Evolutionary conservation across 1,139 yeast species (phyloP).

Genomic region (Zygoascus meyerae): DNA sequence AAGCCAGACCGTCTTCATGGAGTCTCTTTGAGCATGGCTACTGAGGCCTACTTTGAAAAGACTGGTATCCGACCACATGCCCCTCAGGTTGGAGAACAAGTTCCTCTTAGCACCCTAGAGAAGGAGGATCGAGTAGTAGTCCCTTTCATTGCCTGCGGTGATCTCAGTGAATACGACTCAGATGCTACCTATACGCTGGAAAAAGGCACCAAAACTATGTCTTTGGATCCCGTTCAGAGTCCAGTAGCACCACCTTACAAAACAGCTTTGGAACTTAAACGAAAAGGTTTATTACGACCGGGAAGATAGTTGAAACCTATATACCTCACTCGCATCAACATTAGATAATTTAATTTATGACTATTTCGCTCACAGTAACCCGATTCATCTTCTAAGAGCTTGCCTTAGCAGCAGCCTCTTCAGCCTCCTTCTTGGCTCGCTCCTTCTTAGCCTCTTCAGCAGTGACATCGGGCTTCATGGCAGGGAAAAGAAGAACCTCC

Average conservation of each 20-base stretch:
- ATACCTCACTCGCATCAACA: not conserved
- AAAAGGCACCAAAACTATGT: constrained; percentile 32
- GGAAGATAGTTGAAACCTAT: constrained; percentile 1
- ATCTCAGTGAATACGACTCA: constrained; percentile 76
- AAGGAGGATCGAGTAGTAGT: constrained; percentile 69
- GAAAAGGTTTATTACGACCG: constrained; percentile 53
- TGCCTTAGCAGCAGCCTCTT: constrained; percentile 10
- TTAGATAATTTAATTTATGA: constrained; percentile 18
- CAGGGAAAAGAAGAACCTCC: constrained; percentile 97
- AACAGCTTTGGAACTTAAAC: constrained; percentile 78
- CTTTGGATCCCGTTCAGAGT: constrained; percentile 83
- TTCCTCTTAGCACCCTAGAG: constrained; percentile 28
- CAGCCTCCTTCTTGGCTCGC: constrained; percentile 6
- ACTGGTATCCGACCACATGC: constrained; percentile 28
- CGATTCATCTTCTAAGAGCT: not conserved
- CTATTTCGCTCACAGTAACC: not conserved
- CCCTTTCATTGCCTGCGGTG: constrained; percentile 91
- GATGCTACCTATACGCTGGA: constrained; percentile 88
- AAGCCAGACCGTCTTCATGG: constrained; percentile 74
- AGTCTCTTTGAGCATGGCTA: constrained; percentile 56
- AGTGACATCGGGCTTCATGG: constrained; percentile 79
- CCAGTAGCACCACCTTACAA: constrained; percentile 98
- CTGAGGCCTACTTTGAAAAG: constrained; percentile 70
- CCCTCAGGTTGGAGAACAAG: not conserved
- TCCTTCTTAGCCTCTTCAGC: constrained; percentile 10